These are phyloP conservation scores for Malassezia pachydermatis DNA, from an alignment of 1,284 basidiomycete genomes.

Conservation along the genomic window DNA sequence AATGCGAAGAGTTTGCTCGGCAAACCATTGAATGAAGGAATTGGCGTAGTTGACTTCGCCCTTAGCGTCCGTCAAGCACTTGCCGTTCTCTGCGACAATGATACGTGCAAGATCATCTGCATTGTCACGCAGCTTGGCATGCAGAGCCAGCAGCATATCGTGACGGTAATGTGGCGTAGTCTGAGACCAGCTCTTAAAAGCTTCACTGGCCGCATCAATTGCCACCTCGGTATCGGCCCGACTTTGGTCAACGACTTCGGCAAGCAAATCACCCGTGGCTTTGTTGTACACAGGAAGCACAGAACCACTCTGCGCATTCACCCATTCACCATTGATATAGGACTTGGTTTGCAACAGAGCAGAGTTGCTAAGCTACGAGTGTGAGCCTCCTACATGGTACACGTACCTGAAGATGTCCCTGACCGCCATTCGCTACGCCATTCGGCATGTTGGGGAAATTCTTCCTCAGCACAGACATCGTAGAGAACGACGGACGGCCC, in stretches of 20 bases:
- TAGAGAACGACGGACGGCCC: too few species aligned
- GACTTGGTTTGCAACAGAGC: conserved; percentile 31
- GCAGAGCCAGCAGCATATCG: conserved; percentile 40
- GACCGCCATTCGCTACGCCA: conserved; percentile 40
- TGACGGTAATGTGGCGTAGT: conserved; percentile 40
- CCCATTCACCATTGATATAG: conserved; percentile 43
- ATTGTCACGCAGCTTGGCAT: conserved; percentile 29
- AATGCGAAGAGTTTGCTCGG: conserved; percentile 34
- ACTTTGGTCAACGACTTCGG: conserved; percentile 36
- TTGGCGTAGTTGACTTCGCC: conserved; percentile 44
- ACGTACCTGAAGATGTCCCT: conserved; percentile 31
- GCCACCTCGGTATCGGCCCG: conserved; percentile 32
- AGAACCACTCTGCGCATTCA: conserved; percentile 24
- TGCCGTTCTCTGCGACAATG: conserved; percentile 47
- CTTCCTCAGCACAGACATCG: background rate
- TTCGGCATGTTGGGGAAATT: conserved; percentile 30
- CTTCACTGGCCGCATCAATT: conserved; percentile 35
- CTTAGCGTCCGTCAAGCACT: conserved; percentile 39
- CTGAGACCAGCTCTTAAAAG: conserved; percentile 37
- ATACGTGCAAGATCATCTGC: conserved; percentile 43
- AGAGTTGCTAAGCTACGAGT: conserved; percentile 25
- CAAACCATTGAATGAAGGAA: conserved; percentile 45
- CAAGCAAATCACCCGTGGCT: conserved; percentile 40
- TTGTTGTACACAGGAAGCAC: conserved; percentile 44
- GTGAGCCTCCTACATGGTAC: background rate